Conservation (phyloP, 148 eudicot species). For the Chenopodium suecicum region DNA sequence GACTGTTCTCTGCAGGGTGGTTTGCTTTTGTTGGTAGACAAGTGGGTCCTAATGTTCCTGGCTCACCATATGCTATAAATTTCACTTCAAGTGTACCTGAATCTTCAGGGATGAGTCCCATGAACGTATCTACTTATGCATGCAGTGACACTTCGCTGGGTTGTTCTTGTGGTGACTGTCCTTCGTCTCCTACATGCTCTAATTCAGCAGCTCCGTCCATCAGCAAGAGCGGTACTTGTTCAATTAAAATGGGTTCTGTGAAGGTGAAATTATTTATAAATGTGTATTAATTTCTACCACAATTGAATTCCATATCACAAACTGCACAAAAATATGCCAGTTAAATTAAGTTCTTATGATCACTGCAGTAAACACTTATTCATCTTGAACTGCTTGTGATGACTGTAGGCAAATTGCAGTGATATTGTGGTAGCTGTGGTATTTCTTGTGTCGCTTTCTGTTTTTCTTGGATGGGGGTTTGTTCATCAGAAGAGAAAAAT, state of each 20-base stretch:
- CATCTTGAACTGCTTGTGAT: conserved; percentile 21
- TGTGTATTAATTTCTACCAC: background rate
- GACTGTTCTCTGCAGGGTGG: conserved; percentile 57
- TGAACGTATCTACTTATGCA: conserved; percentile 88
- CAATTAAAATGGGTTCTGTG: conserved; percentile 77
- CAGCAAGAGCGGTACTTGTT: conserved; percentile 60
- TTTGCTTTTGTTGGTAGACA: conserved; percentile 77
- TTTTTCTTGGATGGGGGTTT: conserved; percentile 93
- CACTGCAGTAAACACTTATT: conserved; percentile 11
- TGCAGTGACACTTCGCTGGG: conserved; percentile 92
- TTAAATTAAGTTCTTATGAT: background rate
- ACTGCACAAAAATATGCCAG: background rate
- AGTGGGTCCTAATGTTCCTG: conserved; percentile 62
- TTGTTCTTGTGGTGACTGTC: conserved; percentile 99
- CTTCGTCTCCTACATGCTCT: conserved; percentile 71
- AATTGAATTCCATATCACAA: background rate
- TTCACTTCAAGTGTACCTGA: conserved; percentile 61
- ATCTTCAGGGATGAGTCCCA: conserved; percentile 83
- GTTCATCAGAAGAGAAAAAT: conserved; percentile 54
- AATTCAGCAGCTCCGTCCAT: conserved; percentile 60
- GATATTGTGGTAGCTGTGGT: conserved; percentile 70
- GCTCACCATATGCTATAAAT: conserved; percentile 92
- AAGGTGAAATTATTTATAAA: conserved; percentile 44
- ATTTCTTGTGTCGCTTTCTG: conserved; percentile 61
- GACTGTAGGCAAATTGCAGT: conserved; percentile 83